These are phyloP conservation scores for Pseudopithomyces chartarum DNA, from an alignment of 2,329 filamentous ascomycete species.

Conservation along the genomic window DNA sequence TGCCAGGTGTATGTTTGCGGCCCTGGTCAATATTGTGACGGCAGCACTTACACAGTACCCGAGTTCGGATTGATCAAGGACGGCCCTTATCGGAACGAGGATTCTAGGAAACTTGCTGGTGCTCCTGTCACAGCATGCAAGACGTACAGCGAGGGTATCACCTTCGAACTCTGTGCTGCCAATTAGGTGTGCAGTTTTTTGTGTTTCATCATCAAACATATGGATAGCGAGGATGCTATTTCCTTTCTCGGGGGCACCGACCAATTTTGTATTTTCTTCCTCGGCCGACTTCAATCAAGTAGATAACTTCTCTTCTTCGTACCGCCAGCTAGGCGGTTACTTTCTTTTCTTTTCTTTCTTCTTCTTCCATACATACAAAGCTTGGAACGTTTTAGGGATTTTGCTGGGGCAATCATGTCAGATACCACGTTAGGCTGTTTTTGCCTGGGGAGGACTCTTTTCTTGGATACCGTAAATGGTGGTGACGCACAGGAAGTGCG, in stretches of 20 bases:
- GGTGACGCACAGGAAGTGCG: not conserved
- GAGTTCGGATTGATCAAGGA: conserved; percentile 7
- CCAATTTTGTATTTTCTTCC: not conserved
- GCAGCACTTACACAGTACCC: conserved; percentile 7
- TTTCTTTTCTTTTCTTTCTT: too few relatives aligned
- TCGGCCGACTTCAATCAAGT: not conserved
- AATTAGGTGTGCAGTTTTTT: not conserved
- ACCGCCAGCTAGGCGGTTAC: not conserved
- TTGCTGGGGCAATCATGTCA: not conserved
- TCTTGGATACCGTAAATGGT: not conserved
- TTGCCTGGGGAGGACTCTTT: not conserved
- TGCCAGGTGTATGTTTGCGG: conserved; percentile 12
- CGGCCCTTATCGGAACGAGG: not conserved
- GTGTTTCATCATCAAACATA: not conserved
- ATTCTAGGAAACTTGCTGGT: not conserved
- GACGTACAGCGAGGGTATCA: not conserved
- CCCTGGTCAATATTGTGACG: conserved; percentile 12
- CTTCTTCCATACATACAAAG: not conserved
- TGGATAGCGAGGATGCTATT: not conserved
- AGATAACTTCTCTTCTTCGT: too few relatives aligned
- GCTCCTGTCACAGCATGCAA: not conserved
- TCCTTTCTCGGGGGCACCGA: not conserved
- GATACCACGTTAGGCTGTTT: not conserved
- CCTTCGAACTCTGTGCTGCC: conserved; percentile 2
- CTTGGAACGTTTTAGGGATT: not conserved